Conservation (phyloP, 2,329 filamentous ascomycete genomes). For the Verticillium albo-atrum region DNA sequence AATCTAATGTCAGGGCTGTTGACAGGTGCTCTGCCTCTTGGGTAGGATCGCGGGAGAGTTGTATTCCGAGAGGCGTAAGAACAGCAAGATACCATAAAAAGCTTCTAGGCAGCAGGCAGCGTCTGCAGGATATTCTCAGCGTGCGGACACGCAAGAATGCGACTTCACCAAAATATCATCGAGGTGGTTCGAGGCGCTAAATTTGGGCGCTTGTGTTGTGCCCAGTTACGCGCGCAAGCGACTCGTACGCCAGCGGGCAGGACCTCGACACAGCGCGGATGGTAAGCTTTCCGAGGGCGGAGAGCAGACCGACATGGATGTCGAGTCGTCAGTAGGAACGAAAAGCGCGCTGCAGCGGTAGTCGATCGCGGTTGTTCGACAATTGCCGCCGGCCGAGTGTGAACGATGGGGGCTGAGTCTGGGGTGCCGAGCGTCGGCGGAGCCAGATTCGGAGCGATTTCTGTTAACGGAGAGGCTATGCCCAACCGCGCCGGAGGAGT, state of each 20-base stretch:
- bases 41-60: neutral
- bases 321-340: neutral
- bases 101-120: neutral
- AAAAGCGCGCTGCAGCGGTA: too few species aligned
- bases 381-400: constrained; percentile 5
- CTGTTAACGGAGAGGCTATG: constrained; percentile 2
- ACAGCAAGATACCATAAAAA: neutral
- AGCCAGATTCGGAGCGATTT: neutral
- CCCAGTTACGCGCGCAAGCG: neutral
- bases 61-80: neutral
- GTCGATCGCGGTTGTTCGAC: too few species aligned
- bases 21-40: neutral
- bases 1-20: too few species aligned
- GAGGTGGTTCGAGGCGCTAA: neutral
- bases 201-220: neutral
- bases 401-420: constrained; percentile 7
- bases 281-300: too few species aligned
- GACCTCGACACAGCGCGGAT: too few species aligned
- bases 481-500: constrained; percentile 6
- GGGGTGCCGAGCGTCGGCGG: constrained; percentile 1
- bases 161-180: neutral
- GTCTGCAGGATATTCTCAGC: neutral
- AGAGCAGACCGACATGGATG: neutral
- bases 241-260: neutral
- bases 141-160: neutral